phyloP scores from a whole-genome alignment of 1,284 basidiomycete species.

The Pseudozyma sp. region DNA sequence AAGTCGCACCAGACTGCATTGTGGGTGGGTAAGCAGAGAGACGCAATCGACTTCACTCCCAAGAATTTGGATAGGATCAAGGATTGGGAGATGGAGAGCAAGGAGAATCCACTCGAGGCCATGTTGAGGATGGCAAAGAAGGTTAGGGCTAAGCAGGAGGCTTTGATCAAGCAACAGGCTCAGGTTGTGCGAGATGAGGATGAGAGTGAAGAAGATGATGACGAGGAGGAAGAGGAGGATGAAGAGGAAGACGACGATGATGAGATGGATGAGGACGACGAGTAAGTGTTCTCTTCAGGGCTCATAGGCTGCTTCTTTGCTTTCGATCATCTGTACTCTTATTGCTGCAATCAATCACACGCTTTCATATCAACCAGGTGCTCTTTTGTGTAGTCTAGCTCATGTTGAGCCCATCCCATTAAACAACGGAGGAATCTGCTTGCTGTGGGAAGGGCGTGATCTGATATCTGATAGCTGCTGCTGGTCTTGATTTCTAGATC shows the following conservation, averaged over 20 bases:
- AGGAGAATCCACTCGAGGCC: constrained; percentile 62
- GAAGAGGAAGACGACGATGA: constrained; percentile 29
- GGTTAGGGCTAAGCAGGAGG: constrained; percentile 64
- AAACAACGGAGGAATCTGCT: too few relatives aligned
- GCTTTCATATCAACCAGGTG: too few relatives aligned
- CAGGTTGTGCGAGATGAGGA: constrained; percentile 53
- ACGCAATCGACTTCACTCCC: constrained; percentile 65
- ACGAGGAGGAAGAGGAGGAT: constrained; percentile 24
- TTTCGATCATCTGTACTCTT: too few relatives aligned
- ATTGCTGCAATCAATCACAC: too few relatives aligned
- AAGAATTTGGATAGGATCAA: constrained; percentile 50
- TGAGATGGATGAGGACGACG: constrained; percentile 46
- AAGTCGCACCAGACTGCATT: constrained; percentile 59
- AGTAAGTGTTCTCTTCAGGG: constrained; percentile 7
- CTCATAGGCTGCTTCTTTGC: too few relatives aligned
- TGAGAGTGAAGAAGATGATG: constrained; percentile 41
- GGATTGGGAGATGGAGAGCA: constrained; percentile 39
- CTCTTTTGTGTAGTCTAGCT: too few relatives aligned
- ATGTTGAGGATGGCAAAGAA: constrained; percentile 63
- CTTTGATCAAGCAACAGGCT: constrained; percentile 55
- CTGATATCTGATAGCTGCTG: too few relatives aligned
- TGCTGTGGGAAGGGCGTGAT: too few relatives aligned
- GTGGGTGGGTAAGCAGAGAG: constrained; percentile 59
- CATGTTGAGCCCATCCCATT: too few relatives aligned
- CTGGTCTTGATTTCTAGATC: too few relatives aligned